Evolutionary conservation across 1,284 basidiomycete species (phyloP).

Genomic region (Sanghuangporus baumii): DNA sequence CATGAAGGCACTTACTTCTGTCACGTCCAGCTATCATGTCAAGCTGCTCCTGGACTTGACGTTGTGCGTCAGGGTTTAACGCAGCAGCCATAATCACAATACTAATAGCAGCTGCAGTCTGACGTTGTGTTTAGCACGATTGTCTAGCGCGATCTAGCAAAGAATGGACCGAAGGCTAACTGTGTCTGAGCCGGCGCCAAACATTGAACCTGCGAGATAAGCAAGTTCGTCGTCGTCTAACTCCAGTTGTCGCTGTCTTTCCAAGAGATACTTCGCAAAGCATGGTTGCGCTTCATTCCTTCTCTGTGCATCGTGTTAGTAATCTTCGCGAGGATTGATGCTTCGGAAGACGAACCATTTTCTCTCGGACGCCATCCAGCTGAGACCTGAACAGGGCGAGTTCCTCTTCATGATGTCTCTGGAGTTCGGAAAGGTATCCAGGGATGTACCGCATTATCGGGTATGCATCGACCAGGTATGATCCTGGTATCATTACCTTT

Average conservation of each 20-base stretch:
- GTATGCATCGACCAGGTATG: conserved; percentile 52
- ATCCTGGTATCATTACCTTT: conserved; percentile 45
- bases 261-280: conserved; percentile 26
- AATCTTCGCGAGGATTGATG: not conserved
- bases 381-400: conserved; percentile 47
- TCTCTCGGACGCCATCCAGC: conserved; percentile 37
- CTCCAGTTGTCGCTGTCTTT: conserved; percentile 23
- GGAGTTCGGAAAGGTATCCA: conserved; percentile 48
- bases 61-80: conserved; percentile 49
- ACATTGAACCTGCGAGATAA: conserved; percentile 28
- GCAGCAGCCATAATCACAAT: conserved; percentile 59
- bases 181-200: conserved; percentile 29
- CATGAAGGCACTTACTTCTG: conserved; percentile 32
- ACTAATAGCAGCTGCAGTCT: conserved; percentile 53
- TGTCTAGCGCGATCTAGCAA: not conserved
- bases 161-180: conserved; percentile 17
- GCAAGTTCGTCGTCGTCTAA: conserved; percentile 26
- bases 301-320: not conserved
- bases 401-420: conserved; percentile 51
- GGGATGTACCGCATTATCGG: conserved; percentile 53
- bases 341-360: conserved; percentile 34
- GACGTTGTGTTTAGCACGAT: not conserved
- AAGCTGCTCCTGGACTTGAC: conserved; percentile 52
- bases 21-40: conserved; percentile 52
- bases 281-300: conserved; percentile 20